These are phyloP conservation scores for Saccharomycopsis sp. DNA, from an alignment of 805 yeast genomes.

Conservation along the genomic window DNA sequence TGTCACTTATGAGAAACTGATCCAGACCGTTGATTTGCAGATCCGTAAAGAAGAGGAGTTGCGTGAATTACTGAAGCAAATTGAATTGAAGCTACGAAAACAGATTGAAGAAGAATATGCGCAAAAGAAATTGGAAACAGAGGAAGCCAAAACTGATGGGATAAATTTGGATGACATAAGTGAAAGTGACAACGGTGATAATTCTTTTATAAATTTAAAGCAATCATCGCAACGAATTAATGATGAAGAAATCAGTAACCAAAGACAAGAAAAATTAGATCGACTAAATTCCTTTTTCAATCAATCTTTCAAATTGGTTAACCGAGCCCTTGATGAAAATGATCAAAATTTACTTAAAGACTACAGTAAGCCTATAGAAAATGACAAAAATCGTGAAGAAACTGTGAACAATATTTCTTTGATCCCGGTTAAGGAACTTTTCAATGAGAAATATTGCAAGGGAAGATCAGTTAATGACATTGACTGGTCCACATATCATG, in stretches of 20 bases:
- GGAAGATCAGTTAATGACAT: constrained; percentile 19
- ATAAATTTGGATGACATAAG: not conserved
- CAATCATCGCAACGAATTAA: not conserved
- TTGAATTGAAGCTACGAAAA: constrained; percentile 5
- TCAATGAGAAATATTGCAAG: constrained; percentile 4
- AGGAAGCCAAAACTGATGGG: constrained; percentile 11
- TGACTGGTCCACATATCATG: constrained; percentile 21
- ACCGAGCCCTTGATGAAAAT: constrained; percentile 12
- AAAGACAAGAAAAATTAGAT: not conserved
- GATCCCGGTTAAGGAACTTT: constrained; percentile 6
- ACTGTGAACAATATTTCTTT: not conserved
- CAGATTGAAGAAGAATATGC: constrained; percentile 4
- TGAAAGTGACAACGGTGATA: constrained; percentile 1
- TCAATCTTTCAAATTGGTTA: constrained; percentile 19
- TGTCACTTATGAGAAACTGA: constrained; percentile 17
- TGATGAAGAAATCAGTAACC: not conserved
- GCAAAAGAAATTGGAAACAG: constrained; percentile 7
- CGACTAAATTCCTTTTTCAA: constrained; percentile 10
- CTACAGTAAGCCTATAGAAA: not conserved
- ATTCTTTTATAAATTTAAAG: no score
- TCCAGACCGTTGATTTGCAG: constrained; percentile 17
- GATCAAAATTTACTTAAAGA: constrained; percentile 2
- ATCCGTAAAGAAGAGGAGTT: constrained; percentile 11
- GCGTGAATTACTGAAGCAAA: not conserved
- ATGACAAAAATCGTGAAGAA: not conserved